Base-by-base conservation (phyloP, 1,284 basidiomycete genomes). In the Apiotrichum sp. region DNA sequence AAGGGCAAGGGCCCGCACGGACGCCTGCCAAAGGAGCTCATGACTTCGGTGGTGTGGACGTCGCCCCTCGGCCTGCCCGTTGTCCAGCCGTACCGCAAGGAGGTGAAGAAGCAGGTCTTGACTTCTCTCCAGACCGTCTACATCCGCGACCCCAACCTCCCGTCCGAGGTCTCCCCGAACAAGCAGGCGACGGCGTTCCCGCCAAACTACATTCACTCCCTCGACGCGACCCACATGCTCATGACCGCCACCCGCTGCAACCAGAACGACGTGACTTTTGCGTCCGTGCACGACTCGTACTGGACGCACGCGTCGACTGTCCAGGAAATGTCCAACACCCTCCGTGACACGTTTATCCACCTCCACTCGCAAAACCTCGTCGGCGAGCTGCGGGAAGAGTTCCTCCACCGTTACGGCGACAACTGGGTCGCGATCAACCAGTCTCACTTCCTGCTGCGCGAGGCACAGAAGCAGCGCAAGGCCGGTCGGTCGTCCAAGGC, bases 181-280 rank as follows among this genome's bases (percentile, higher is more conserved):
- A 96, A 96, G 75, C 95, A 99, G 74, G 88, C 93, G 0, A 86
- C 89, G 2, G 96, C 95, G 2, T 98, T 99, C 84, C 95, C 95
- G 10, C 96, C 95, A 41, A 99, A 99, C 80, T 98, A 95, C 71
- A 91, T 98, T 57, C 96, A 99, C 75, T 92, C 88, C 67, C 81
- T 98, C 49, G 96, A 99, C 73, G 96, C 96, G 3, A 97, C 95
- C 1, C 96, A 99, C 77, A 98, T 99, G 93, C 87, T 98, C 82
- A 78, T 98, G 63, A 98, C 93, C 1, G 93, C 95, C n/a, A 80
- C 96, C 42, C 87, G 90, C 68, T 97, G 90, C 71, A 79, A 82
- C 65, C 87, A 89, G 72, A 60, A 83, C 67, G 80, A 79, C 47
- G 72, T 96, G 58, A 87, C 86, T 0, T 98, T 98, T 72, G 95